Evolutionary conservation across 2,329 filamentous ascomycete species (phyloP), one percentile per base, ranked within the genome.

Genomic region (Ambrosiella beaveri): DNA sequence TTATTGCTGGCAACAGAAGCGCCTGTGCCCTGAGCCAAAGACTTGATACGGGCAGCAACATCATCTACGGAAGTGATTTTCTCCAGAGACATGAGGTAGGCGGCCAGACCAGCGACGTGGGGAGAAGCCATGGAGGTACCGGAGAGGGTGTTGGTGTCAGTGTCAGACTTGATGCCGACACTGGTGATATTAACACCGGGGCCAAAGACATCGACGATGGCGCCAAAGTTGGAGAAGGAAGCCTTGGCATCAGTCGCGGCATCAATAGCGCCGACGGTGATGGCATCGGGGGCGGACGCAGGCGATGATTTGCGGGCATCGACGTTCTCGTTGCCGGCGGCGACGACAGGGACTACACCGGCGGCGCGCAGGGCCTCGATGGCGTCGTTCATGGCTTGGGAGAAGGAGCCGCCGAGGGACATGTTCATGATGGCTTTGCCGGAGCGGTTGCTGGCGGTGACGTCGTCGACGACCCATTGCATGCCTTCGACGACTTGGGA

Each of bases 111-210:
- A 53, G 80, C 76, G 57, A 86, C 75, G 66, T 86, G 82, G 1
- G 84, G 84, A 11, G 76, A 76, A 35, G 84, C 81, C 81, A 84
- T 85, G 62, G 75, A 77, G 61, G 78, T 80, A 56, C 78, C 78
- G 63, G 73, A 77, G 53, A 80, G 69, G 15, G 66, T 66, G 40
- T 68, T 68, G 54, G 70, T 74, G 61, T 68, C 73, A 17, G 68
- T 75, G 64, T 76, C 68, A 62, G 65, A 73, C n/a, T 65, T 62
- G 67, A 79, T 79, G 57, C 76, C 75, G 45, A 75, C 75, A 62
- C 74, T 78, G 57, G 74, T 67, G 36, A 82, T 71, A 54, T 74
- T 63, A 56, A 81, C 76, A 54, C 79, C 79, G 2, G 77, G 77
- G 12, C 74, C 78, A 62, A 75, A 81, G 63, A 81, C 67, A 64